Base-by-base conservation (phyloP, 192 early-diverging fungal genomes). In the Rhizoclosmatium sp. region DNA sequence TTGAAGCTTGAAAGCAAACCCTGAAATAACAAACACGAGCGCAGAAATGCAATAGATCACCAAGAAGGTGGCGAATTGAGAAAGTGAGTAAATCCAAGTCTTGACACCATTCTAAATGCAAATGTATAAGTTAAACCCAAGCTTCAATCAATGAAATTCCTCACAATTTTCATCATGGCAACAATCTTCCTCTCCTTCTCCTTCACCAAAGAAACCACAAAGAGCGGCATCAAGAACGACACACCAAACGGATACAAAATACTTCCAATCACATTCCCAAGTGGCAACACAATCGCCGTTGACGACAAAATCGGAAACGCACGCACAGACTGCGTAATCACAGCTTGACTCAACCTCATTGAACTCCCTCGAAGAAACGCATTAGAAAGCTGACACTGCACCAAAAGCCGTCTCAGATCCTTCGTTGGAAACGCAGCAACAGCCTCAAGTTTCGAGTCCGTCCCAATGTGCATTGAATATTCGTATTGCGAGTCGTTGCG, bases 181-280 rank as follows among this genome's bases (percentile, higher is more conserved):
- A 91, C 75, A 66, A 92, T 89, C 41, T 90, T 59, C 39, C 70
- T 88, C 64, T 94, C 92, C 84, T 94, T 93, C 79, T 94, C 92
- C 71, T 88, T 83, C 60, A 93, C 91, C 42, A 94, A 74, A 23
- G 78, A 89, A 47, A 93, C 88, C 0, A 89, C 89, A 79, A 94
- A 94, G 41, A 92, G 91, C 19, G 91, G 92, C 3, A 94, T 69
- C 78, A 94, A 66, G 81, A 94, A 94, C 2, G 85, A 87, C 4
- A 94, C 84, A 2, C 91, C 93, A 69, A 93, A 94, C 10, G 93
- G 93, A 79, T 88, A 94, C 61, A 94, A 60, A 42, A 91, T 86
- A 31, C 87, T 65, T 14, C 92, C 93, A 23, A 94, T 80, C 41
- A 88, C 48, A 4, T 87, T 75, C 4, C 83, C 87, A 56, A 92